Conservation (phyloP, 768 basidiomycete species). For the Heimioporus sp. region DNA sequence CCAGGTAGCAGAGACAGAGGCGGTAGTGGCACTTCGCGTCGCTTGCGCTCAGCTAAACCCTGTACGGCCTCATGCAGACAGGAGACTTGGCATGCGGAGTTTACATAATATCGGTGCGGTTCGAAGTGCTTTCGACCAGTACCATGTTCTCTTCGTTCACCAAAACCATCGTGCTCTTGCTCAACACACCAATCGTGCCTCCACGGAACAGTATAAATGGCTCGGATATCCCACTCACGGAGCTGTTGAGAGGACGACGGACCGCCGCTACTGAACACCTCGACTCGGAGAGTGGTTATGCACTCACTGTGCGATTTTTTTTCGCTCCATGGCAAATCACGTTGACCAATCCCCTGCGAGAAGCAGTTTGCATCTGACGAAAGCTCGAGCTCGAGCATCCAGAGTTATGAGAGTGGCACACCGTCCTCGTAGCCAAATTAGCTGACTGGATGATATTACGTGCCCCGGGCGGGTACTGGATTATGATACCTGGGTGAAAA, state of each 20-base stretch:
- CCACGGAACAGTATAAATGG: background rate
- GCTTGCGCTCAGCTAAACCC: too few relatives aligned
- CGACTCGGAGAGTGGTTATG: slow-evolving; percentile 4
- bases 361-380: slow-evolving; percentile 4
- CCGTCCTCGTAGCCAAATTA: background rate
- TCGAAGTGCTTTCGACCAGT: too few relatives aligned
- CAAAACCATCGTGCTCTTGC: slow-evolving; percentile 13
- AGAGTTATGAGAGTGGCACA: slow-evolving; percentile 8
- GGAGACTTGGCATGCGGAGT: too few relatives aligned
- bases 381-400: slow-evolving; percentile 11
- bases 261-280: background rate
- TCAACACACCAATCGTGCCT: slow-evolving; percentile 24
- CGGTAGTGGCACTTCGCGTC: too few relatives aligned
- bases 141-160: slow-evolving; percentile 14
- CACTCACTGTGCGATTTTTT: slow-evolving; percentile 13
- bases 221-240: slow-evolving; percentile 17
- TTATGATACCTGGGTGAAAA: background rate
- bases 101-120: too few relatives aligned
- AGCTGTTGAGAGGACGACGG: slow-evolving; percentile 9
- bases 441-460: background rate
- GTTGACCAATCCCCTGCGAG: slow-evolving; percentile 1
- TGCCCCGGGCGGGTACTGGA: slow-evolving; percentile 16
- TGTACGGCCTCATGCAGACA: too few relatives aligned
- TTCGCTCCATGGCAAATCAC: background rate
- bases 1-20: too few relatives aligned